Evolutionary conservation across 495 filamentous ascomycete species (phyloP).

Genomic region (Podospora sp.): DNA sequence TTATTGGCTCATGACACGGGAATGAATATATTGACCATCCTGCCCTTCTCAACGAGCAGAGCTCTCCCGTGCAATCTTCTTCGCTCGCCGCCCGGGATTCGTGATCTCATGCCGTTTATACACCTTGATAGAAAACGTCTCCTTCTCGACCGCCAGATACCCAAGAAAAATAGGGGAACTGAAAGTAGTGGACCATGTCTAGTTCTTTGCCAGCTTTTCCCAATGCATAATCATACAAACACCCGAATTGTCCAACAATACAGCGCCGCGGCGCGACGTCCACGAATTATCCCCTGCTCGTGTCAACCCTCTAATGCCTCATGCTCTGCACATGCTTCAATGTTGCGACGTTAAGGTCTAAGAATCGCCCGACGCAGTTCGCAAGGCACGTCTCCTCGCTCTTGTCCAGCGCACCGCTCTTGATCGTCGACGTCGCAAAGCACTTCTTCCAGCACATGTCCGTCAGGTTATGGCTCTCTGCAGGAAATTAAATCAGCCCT

Average conservation of each 20-base stretch:
- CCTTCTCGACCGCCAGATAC: neutral
- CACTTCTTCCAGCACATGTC: constrained; percentile 95
- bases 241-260: neutral
- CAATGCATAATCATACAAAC: constrained; percentile 3
- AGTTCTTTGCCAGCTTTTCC: neutral
- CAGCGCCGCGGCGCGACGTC: neutral
- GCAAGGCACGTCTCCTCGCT: constrained; percentile 77
- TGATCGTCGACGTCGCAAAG: constrained; percentile 61
- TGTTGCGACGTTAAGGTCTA: constrained; percentile 82
- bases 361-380: constrained; percentile 92
- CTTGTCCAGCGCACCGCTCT: constrained; percentile 66
- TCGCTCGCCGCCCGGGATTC: neutral
- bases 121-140: neutral
- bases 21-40: constrained; percentile 42
- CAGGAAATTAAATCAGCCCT: neutral
- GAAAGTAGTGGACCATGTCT: neutral
- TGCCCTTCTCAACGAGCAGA: constrained; percentile 19
- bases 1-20: constrained; percentile 34
- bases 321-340: constrained; percentile 73
- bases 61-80: neutral
- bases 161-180: neutral
- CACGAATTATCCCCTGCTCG: neutral
- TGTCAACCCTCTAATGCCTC: constrained; percentile 22
- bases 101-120: neutral
- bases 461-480: constrained; percentile 80